A percentile compares a stretch with the other conserved stretches of the same genome.
Evolutionary conservation across 805 yeast genomes (phyloP).

Genomic region (Yueomyces sp.): DNA sequence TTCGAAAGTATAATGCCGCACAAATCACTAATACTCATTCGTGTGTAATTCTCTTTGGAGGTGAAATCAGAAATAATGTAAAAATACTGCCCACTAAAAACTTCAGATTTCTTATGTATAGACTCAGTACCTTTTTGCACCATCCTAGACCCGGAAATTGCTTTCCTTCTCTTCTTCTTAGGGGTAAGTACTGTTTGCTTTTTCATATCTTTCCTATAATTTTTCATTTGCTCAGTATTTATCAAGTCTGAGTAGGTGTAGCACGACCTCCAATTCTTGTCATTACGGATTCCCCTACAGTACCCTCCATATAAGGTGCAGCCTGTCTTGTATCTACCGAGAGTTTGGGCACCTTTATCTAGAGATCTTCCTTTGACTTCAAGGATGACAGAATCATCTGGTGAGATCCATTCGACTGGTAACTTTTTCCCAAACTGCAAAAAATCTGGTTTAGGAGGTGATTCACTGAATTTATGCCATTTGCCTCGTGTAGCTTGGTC

Average conservation of each 20-base stretch:
- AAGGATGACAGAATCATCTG: conserved; percentile 60
- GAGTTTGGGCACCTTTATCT: conserved; percentile 31
- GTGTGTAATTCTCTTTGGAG: conserved; percentile 4
- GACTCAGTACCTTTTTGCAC: neutral
- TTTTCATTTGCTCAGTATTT: conserved; percentile 1
- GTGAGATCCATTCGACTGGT: conserved; percentile 73
- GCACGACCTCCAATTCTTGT: conserved; percentile 47
- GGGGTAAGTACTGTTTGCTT: neutral
- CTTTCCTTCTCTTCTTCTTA: neutral
- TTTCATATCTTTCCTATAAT: neutral
- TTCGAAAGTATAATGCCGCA: conserved; percentile 26
- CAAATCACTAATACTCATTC: conserved; percentile 27
- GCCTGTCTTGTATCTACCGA: conserved; percentile 42
- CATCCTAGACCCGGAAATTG: neutral
- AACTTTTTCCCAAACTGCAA: conserved; percentile 43
- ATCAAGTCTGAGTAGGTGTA: conserved; percentile 39
- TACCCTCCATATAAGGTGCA: conserved; percentile 68
- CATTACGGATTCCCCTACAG: conserved; percentile 52
- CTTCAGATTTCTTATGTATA: conserved; percentile 8
- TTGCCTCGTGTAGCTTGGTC: conserved; percentile 41
- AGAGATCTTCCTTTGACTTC: conserved; percentile 76
- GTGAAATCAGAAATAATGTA: conserved; percentile 40
- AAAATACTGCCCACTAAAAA: conserved; percentile 37
- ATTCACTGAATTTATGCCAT: conserved; percentile 38
- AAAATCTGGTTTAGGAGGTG: conserved; percentile 29